Conservation (phyloP, 345 rosid genomes). For the Eucalyptus polybractea region DNA sequence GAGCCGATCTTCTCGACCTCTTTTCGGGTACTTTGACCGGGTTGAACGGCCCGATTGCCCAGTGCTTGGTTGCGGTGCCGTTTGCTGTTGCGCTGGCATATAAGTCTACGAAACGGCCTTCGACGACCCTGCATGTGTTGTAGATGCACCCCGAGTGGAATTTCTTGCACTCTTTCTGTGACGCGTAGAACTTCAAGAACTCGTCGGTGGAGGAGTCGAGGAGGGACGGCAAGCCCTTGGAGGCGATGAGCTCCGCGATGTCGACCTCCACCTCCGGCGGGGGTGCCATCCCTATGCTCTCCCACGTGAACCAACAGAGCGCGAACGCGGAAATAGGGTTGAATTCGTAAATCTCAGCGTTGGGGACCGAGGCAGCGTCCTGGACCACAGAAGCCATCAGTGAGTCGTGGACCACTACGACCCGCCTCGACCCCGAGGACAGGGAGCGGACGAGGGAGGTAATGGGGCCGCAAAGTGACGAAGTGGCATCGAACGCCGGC, state of each 20-base stretch:
- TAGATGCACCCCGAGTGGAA: neutral
- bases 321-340: neutral
- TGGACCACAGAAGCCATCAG: conserved; percentile 3
- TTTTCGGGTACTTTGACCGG: neutral
- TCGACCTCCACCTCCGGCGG: neutral
- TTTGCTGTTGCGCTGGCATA: neutral
- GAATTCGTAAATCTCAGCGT: conserved; percentile 1
- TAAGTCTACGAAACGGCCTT: neutral
- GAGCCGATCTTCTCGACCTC: neutral
- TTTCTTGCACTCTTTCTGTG: neutral
- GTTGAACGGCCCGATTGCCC: conserved; percentile 9
- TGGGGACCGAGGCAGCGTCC: neutral
- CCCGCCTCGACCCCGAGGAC: neutral
- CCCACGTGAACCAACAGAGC: neutral
- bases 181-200: neutral
- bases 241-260: neutral
- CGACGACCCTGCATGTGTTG: neutral
- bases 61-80: neutral
- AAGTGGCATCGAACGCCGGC: neutral
- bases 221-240: neutral
- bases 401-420: neutral
- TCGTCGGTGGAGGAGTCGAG: conserved; percentile 17
- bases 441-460: neutral
- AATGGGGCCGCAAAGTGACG: neutral
- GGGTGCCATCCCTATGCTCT: neutral